Base-by-base conservation (phyloP, 2,329 filamentous ascomycete species). In the Epichloe festucae region DNA sequence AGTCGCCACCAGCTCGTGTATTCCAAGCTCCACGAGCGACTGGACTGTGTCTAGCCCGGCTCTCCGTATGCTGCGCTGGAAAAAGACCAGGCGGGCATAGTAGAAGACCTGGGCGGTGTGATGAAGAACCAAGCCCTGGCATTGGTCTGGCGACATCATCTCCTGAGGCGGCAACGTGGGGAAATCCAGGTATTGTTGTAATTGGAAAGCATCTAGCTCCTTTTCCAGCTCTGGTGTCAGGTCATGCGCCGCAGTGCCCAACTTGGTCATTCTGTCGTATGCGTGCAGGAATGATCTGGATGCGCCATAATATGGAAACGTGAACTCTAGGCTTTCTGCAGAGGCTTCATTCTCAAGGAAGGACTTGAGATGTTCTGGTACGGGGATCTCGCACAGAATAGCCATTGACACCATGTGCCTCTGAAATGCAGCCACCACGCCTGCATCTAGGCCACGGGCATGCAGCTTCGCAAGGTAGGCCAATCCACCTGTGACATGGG, bases 61-160 rank as follows among this genome's bases (percentile, higher is more conserved):
- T 3, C 54, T 57, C 1, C 63, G 62, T 5, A 68, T 54, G 4
- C 57, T 60, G n/a, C 65, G 63, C 47, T 64, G 61, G 52, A 67
- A 67, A 63, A 63, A 65, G 8, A 67, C 60, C 4, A 68, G 59
- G 2, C 57, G 58, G 1, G 65, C 65, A 34, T 67, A 68, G 56
- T 68, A 68, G 51, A 67, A 68, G 4, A 63, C 62, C 49, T 65
- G 52, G 10, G 58, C 53, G 36, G 57, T 53, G 27, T 59, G 54
- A 31, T 59, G 53, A 6, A 60, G 35, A 5, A 57, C 63, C 7
- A 63, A 47, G 1, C 58, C 56, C 23, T 65, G 64, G 17, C 41
- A 35, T 56, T 58, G n/a, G 59, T 56, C 3, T 53, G 54, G 11
- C 3, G 38, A 39, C 10, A 43, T 15, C 17, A 44, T n/a, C 27